A percentile compares a stretch with the other conserved stretches of the same genome.
phyloP scores from a whole-genome alignment of 2,329 filamentous ascomycete genomes.

The Cladophialophora bantiana region DNA sequence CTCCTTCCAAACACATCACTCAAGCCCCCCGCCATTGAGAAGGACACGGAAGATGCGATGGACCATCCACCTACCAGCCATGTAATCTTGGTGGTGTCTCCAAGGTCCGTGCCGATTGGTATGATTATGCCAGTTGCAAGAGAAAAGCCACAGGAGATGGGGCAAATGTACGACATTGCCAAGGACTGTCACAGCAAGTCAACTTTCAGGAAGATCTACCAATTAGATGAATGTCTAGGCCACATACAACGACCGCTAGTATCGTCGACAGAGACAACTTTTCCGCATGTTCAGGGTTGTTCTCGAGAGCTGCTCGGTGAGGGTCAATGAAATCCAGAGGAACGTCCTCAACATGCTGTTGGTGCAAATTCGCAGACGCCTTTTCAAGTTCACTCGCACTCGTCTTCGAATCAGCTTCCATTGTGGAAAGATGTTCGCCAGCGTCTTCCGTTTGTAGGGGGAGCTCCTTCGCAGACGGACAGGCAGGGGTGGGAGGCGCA shows the following conservation, averaged over 20 bases:
- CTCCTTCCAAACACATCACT: constrained; percentile 49
- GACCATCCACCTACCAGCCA: constrained; percentile 23
- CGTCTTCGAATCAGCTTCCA: neutral
- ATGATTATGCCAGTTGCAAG: constrained; percentile 36
- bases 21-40: constrained; percentile 45
- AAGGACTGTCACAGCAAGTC: constrained; percentile 7
- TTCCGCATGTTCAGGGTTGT: constrained; percentile 18
- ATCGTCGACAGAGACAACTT: constrained; percentile 12
- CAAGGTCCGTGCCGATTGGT: constrained; percentile 19
- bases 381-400: neutral
- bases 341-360: constrained; percentile 9
- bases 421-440: neutral
- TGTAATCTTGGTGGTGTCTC: constrained; percentile 11
- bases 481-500: neutral
- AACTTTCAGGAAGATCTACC: neutral
- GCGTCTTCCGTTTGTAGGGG: neutral
- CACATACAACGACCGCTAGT: constrained; percentile 11
- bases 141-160: constrained; percentile 43
- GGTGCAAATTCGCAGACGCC: neutral
- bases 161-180: constrained; percentile 11
- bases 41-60: constrained; percentile 25
- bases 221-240: neutral
- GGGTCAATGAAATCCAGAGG: constrained; percentile 22
- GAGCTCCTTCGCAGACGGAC: neutral
- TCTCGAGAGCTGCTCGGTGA: constrained; percentile 20